These are phyloP conservation scores for Diaporthe sp. DNA, from an alignment of 2,329 filamentous ascomycete species.

Conservation along the genomic window DNA sequence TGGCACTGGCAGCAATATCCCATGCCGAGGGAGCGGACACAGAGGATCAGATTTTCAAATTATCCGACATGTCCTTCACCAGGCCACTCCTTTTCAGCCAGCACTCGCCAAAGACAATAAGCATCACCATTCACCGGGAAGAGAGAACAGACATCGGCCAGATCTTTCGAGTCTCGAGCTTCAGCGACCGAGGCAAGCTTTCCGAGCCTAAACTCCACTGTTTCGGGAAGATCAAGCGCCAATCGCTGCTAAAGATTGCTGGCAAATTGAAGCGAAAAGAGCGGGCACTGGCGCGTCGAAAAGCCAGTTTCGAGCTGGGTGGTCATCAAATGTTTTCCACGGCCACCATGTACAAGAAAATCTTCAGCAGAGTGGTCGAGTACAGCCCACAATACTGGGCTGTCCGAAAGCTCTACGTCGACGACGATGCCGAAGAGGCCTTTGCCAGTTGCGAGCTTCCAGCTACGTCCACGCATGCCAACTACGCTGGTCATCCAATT, in stretches of 20 bases:
- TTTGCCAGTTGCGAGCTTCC: background rate
- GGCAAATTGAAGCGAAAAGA: slow-evolving; percentile 1
- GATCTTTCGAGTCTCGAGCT: background rate
- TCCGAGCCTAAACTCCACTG: background rate
- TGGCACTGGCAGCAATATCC: slow-evolving; percentile 2
- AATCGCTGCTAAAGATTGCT: background rate
- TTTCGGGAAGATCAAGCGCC: background rate
- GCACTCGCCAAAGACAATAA: background rate
- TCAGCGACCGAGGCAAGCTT: background rate
- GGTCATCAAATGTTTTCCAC: background rate
- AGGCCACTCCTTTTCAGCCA: background rate
- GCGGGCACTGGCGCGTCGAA: background rate
- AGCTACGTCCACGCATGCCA: too few relatives aligned
- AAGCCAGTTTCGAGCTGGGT: background rate
- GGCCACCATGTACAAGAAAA: slow-evolving; percentile 1
- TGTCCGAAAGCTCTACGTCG: background rate
- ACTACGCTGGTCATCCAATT: background rate
- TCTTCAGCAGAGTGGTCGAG: background rate
- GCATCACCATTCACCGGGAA: background rate
- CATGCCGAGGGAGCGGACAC: background rate
- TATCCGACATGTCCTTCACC: background rate
- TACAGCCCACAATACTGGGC: slow-evolving; percentile 5
- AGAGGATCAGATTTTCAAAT: background rate
- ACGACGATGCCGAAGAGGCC: background rate
- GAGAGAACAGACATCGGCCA: background rate